Percentiles rank a stretch among this genome's conserved stretches.
Evolutionary conservation across 2,329 filamentous ascomycete genomes (phyloP).

Genomic region (Volutella citrinella): DNA sequence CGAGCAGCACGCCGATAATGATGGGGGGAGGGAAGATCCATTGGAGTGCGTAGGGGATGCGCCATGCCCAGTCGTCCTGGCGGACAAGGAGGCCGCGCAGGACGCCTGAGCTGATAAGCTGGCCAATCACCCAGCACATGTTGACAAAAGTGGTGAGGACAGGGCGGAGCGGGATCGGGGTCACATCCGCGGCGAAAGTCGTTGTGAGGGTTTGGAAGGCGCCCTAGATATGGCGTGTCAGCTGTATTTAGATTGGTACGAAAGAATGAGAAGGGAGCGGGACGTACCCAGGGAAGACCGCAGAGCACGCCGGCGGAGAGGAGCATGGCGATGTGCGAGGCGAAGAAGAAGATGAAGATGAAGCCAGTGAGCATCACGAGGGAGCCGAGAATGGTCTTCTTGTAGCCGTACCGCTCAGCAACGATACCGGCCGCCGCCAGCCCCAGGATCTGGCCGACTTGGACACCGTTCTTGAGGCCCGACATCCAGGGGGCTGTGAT

Average conservation of each 20-base stretch:
- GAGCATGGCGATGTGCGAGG: conserved; percentile 31
- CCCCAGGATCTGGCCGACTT: conserved; percentile 45
- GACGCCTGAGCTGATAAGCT: conserved; percentile 38
- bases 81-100: conserved; percentile 32
- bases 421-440: conserved; percentile 40
- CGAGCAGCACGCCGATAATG: conserved; percentile 32
- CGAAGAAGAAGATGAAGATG: conserved; percentile 43
- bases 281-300: no score
- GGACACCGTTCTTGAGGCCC: conserved; percentile 38
- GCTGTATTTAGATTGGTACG: background rate
- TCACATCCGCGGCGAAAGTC: conserved; percentile 43
- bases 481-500: conserved; percentile 46
- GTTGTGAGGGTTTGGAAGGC: conserved; percentile 38
- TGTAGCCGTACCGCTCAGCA: conserved; percentile 38
- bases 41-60: conserved; percentile 41
- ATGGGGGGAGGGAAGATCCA: conserved; percentile 42
- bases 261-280: no score
- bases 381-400: conserved; percentile 38
- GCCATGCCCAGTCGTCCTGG: conserved; percentile 39
- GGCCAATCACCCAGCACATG: conserved; percentile 41
- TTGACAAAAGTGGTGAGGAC: conserved; percentile 40
- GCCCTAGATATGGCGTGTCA: conserved; percentile 23
- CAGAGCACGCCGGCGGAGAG: conserved; percentile 38
- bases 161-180: no score
- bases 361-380: conserved; percentile 30